Base-by-base conservation (phyloP, 768 basidiomycete species). In the Lactarius deliciosus region DNA sequence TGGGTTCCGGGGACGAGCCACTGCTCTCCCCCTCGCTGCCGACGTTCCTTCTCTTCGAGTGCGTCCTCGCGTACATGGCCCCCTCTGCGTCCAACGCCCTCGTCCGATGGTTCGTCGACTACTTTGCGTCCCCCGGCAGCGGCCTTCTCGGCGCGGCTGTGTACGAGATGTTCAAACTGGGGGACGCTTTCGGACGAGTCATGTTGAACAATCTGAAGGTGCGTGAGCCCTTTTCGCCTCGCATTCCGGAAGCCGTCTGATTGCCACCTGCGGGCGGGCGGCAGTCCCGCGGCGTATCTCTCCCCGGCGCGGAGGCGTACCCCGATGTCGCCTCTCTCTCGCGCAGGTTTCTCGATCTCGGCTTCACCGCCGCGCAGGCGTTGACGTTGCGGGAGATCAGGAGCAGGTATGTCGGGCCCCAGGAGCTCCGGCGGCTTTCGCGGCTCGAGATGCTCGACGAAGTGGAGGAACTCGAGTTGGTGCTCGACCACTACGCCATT, bases 111-210 rank as follows among this genome's bases (percentile, higher is more conserved):
- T 94, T 96, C 73, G 80, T 83, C 2, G 78, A 83, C 63, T 81
- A 81, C 64, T 87, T 85, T 72, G 74, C 22, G 13, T 20, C 78
- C 1, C 9, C 67, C 20, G 57, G n/a, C 18, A 13, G 64, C 41
- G 73, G 66, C 40, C 73, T 79, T 1, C 78, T 86, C 1, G 87
- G 86, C 32, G 84, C 82, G 3, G 76, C 94, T 10, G 82, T 94
- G 20, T 98, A 98, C 73, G 96, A 98, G 75, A 98, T 98, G 91
- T 96, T 93, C 74, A 90, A 88, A 2, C 79, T 98, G 5, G 81
- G 86, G 22, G 96, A 98, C 73, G 72, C 86, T 0, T 98, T 98
- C 77, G 97, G 96, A n/a, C 82, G 82, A 36, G 91, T 98, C 25
- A 98, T 99, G 95, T 78, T 89, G 64, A 84, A 84, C 56, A 98